Evolutionary conservation across 2,329 filamentous ascomycete species (phyloP), one percentile per base, ranked within the genome.

Genomic region (Elsinoe australis): DNA sequence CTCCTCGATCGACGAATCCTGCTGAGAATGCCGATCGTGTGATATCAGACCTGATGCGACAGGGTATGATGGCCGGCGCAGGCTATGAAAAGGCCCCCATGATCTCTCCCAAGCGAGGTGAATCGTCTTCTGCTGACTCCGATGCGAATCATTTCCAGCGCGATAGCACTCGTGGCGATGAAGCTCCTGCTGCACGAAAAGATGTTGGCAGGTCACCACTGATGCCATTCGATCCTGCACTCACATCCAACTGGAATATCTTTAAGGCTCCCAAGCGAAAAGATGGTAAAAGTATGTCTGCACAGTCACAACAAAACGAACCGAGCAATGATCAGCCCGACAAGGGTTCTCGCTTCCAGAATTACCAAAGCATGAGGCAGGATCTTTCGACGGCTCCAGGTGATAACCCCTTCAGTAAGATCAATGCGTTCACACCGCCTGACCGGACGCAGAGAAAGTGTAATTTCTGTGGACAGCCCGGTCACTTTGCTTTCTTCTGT

Each of bases 171-270:
- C 8, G 12, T 6, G 6, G 26, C 35, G 18, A 19, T 22, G 17
- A 21, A 17, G 7, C 38, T 9, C n/a, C 4, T 9, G 28, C 6
- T n/a, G 39, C 26, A 9, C 14, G n/a, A 10, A 4, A 12, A 8
- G 14, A 18, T 17, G 24, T 4, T 5, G 17, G 17, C 7, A 15
- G 21, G 9, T 44, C 39, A 19, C 24, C 26, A 2, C 21, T 32
- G n/a, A 17, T 14, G 7, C 48, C 51, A 7, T 53, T 50, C 8
- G 49, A 53, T 6, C 49, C 49, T 1, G 38, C 33, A 4, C n/a
- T 51, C 9, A 38, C 49, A 9, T 44, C 49, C 6, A 39, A 26
- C 8, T 53, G 51, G 51, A 48, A 21, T n/a, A 46, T 53, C 2
- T 14, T 53, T 26, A 53, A 51, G 12, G 15, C 33, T 15, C 33